Conservation (phyloP, 1,139 yeast species). For the Saccharomyces uvarum region DNA sequence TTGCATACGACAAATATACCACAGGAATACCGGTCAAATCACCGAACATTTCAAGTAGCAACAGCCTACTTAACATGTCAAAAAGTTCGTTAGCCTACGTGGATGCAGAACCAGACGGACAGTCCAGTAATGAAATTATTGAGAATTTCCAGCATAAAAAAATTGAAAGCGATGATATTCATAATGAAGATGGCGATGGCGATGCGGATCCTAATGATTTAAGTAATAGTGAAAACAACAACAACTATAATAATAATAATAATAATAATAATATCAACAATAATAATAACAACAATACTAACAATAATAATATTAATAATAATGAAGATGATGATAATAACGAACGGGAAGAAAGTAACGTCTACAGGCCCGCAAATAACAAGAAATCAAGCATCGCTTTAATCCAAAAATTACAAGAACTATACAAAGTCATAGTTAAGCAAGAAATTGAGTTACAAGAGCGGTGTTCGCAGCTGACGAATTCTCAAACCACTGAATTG, state of each 20-base stretch:
- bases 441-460: slow-evolving; percentile 65
- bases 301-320: slow-evolving; percentile 13
- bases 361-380: slow-evolving; percentile 38
- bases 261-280: slow-evolving; percentile 14
- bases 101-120: slow-evolving; percentile 2
- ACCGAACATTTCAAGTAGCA: background rate
- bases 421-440: slow-evolving; percentile 60
- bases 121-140: slow-evolving; percentile 1
- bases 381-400: slow-evolving; percentile 60
- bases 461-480: slow-evolving; percentile 43
- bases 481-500: slow-evolving; percentile 43
- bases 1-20: background rate
- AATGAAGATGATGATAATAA: slow-evolving; percentile 15
- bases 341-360: slow-evolving; percentile 19
- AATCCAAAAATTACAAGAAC: slow-evolving; percentile 64
- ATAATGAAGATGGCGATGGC: slow-evolving; percentile 2
- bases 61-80: background rate
- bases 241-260: slow-evolving; percentile 6
- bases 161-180: slow-evolving; percentile 5
- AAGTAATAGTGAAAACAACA: slow-evolving; percentile 7
- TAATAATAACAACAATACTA: slow-evolving; percentile 9
- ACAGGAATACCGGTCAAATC: background rate
- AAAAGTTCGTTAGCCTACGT: background rate
- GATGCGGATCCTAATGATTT: background rate
- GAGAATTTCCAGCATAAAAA: background rate